Evolutionary conservation across 192 early-diverging fungal species (phyloP).

Genomic region (Coemansia guatemalensis): DNA sequence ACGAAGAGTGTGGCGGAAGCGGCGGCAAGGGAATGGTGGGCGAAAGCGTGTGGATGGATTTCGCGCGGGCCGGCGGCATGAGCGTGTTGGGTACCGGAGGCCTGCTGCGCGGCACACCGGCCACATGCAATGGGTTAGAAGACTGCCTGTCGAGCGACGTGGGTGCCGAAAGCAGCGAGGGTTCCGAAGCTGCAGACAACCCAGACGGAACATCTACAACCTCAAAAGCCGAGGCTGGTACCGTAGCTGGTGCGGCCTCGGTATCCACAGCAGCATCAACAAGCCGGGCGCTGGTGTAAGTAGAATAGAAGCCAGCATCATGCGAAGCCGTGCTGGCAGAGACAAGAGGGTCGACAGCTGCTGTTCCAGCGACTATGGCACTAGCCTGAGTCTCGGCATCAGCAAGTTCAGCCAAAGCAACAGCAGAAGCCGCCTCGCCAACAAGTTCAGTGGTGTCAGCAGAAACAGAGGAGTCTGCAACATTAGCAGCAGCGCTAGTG

Average conservation of each 20-base stretch:
- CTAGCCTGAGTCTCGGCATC: background rate
- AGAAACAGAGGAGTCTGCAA: background rate
- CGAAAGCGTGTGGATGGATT: slow-evolving; percentile 10
- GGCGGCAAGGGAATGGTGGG: slow-evolving; percentile 20
- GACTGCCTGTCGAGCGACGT: background rate
- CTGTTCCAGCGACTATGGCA: background rate
- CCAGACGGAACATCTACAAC: background rate
- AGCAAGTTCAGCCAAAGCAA: background rate
- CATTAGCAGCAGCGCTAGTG: background rate
- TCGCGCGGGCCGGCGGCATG: background rate
- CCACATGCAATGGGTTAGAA: background rate
- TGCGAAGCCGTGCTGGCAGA: background rate
- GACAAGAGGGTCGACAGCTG: background rate
- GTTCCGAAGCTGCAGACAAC: background rate
- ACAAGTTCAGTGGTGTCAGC: background rate
- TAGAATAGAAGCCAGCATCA: background rate
- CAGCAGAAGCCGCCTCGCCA: background rate
- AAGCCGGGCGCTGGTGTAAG: background rate
- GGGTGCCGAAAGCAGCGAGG: background rate
- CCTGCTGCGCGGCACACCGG: background rate
- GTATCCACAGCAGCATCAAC: background rate
- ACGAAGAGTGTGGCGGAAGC: slow-evolving; percentile 18
- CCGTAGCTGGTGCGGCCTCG: background rate
- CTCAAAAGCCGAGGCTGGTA: background rate
- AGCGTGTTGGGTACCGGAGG: slow-evolving; percentile 4